A percentile compares a stretch with the other conserved stretches of the same genome.
phyloP scores from a whole-genome alignment of 2,329 filamentous ascomycete genomes.

The Emergomyces orientalis region DNA sequence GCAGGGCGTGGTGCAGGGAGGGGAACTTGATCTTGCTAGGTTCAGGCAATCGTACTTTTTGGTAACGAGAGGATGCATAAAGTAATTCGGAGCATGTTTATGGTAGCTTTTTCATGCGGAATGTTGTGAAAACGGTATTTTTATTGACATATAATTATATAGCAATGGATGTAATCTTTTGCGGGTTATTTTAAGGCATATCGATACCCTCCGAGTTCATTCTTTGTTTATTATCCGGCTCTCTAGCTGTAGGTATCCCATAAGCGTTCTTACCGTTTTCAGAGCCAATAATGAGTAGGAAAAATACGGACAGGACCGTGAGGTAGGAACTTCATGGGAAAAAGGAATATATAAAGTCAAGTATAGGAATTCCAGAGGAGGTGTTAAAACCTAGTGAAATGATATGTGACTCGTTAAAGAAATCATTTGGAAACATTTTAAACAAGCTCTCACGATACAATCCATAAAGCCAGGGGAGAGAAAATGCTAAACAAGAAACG shows the following conservation, averaged over 20 bases:
- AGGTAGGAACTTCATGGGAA: not conserved
- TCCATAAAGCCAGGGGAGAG: not conserved
- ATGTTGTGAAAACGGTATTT: not conserved
- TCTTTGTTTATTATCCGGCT: not conserved
- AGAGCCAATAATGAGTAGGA: not conserved
- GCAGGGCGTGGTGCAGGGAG: slow-evolving; percentile 31
- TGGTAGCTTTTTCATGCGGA: not conserved
- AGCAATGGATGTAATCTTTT: not conserved
- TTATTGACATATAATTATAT: not conserved
- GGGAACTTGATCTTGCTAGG: not conserved
- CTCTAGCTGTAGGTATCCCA: not conserved
- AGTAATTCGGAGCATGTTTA: not conserved
- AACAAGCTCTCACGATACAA: not conserved
- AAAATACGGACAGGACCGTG: not conserved
- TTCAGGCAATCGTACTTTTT: not conserved
- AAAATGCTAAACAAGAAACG: not conserved
- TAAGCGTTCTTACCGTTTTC: not conserved
- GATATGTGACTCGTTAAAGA: not conserved
- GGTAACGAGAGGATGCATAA: not conserved
- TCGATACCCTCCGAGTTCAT: not conserved
- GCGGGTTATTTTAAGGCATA: not conserved
- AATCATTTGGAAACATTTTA: not conserved
- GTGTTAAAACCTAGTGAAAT: not conserved
- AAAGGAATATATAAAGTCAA: not conserved
- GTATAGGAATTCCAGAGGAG: not conserved